Percentiles rank a stretch among this genome's conserved stretches.
These are phyloP conservation scores for Microstegium vimineum DNA, from an alignment of 176 grass and related monocot genomes.

Conservation along the genomic window DNA sequence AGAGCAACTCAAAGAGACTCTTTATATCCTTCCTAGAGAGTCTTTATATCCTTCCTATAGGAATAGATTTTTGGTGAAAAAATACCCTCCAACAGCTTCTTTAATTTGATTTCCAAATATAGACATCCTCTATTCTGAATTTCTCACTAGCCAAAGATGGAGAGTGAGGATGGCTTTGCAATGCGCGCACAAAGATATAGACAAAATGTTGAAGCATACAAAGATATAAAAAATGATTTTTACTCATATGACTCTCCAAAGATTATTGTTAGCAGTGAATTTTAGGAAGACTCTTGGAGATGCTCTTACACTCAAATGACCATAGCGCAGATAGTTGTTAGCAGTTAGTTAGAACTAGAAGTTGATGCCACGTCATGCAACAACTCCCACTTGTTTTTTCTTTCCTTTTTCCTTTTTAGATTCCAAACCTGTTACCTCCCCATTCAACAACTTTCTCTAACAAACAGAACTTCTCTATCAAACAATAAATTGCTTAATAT, in stretches of 20 bases:
- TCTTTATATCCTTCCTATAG: too few species aligned
- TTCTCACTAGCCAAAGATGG: too few species aligned
- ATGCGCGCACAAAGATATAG: too few species aligned
- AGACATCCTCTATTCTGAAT: too few species aligned
- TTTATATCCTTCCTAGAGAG: too few species aligned
- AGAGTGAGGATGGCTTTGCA: too few species aligned
- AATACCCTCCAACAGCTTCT: too few species aligned
- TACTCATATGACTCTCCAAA: neutral
- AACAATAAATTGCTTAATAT: constrained; percentile 25
- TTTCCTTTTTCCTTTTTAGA: neutral
- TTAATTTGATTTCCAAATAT: too few species aligned
- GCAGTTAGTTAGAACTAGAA: constrained; percentile 10
- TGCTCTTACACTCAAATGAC: neutral
- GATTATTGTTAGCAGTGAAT: neutral
- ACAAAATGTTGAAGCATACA: too few species aligned
- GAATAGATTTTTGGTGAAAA: too few species aligned
- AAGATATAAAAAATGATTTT: neutral
- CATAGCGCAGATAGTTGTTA: neutral
- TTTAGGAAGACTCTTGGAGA: neutral
- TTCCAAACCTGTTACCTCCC: constrained; percentile 3
- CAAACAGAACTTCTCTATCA: constrained; percentile 17
- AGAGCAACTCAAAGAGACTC: too few species aligned
- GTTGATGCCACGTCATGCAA: neutral
- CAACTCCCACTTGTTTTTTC: constrained; percentile 28
- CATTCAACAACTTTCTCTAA: constrained; percentile 38